Conservation (phyloP, 495 filamentous ascomycete species). For the Beverwykella pulmonaria region DNA sequence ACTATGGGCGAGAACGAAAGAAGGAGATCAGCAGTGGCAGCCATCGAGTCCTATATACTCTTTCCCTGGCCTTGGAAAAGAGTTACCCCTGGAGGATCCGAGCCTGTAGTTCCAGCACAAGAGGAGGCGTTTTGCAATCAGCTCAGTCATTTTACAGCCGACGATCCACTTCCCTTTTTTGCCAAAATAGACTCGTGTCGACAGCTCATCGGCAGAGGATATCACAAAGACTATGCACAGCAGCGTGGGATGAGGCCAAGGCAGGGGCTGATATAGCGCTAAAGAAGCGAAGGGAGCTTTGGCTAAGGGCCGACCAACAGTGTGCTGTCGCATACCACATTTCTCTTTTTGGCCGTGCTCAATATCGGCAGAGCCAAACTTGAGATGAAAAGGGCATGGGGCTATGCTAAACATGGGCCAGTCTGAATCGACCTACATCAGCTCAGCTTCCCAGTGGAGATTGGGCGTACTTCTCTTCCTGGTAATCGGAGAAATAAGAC, state of each 20-base stretch:
- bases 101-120: too few species aligned
- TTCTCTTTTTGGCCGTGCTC: background rate
- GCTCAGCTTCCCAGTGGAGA: background rate
- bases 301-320: background rate
- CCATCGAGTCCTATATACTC: background rate
- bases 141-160: background rate
- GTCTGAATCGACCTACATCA: background rate
- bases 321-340: conserved; percentile 16
- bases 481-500: background rate
- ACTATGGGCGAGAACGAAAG: conserved; percentile 13
- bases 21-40: background rate
- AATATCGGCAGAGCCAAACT: conserved; percentile 2
- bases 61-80: background rate
- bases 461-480: conserved; percentile 1
- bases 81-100: background rate
- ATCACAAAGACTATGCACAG: background rate
- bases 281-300: background rate
- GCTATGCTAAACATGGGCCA: background rate
- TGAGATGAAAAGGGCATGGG: background rate
- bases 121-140: too few species aligned
- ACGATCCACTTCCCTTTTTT: background rate
- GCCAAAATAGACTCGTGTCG: background rate
- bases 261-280: background rate
- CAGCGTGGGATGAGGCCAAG: background rate
- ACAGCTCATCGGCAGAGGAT: background rate